Evolutionary conservation across 495 filamentous ascomycete species (phyloP), one percentile per base, ranked within the genome.

Genomic region (Copromyces sp.): DNA sequence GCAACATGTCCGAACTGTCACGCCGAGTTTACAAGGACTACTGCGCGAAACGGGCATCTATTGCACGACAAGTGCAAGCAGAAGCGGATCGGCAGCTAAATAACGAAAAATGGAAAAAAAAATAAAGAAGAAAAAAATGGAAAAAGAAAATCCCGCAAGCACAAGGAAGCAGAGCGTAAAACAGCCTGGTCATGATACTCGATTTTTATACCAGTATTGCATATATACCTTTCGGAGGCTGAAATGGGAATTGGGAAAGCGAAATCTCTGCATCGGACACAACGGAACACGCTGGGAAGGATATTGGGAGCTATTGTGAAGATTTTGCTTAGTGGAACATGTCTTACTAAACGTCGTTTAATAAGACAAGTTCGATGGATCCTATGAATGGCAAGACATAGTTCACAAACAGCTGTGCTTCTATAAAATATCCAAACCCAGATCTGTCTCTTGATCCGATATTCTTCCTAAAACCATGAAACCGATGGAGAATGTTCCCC

Each of bases 1-100:
- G 93, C 93, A 16, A 89, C 89, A 53, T 97, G 94, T 75, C 93
- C 92, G 17, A 89, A 92, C 72, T 97, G 94, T 77, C 93, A 93
- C 20, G 93, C 94, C 9, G 93, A 96, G 71, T 97, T 97, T 73
- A 97, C 94, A 17, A 85, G 94, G 68, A 96, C 93, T 39, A 97
- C 94, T 40, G 94, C 94, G 37, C 87, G 94, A 39, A 97, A 97
- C 79, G 94, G 94, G 16, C 94, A 97, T 77, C 82, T 96, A 78
- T 86, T 89, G 17, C 92, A 96, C 80, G 94, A 94, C 76, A 97
- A 97, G 80, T 97, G 94, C 84, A 96, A 95, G 82, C 84, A 84
- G 74, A 81, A 87, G 74, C 79, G 87, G 74, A 85, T 81, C 75
- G 79, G 74, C 68, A 81, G 73, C 80, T 74, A 73, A 44, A 40